Evolutionary conservation across 179 eudicot genomes (phyloP).

Genomic region (Beta macrorhiza): DNA sequence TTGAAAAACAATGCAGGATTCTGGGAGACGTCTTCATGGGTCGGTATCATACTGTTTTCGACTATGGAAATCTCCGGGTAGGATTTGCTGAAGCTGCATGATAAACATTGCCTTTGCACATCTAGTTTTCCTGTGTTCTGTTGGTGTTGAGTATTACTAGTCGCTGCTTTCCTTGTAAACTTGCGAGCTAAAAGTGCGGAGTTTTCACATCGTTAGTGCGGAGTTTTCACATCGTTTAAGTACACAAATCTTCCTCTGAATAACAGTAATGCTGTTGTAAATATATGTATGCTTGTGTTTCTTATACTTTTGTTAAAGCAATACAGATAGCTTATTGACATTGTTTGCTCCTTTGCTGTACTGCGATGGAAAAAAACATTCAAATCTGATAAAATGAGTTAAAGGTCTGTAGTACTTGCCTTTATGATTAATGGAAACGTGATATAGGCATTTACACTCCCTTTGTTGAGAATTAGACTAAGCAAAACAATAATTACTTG

Average conservation of each 20-base stretch:
- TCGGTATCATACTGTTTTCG: slow-evolving; percentile 70
- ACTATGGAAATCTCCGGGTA: slow-evolving; percentile 53
- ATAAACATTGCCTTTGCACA: neutral
- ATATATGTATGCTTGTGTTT: neutral
- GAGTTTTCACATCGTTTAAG: neutral
- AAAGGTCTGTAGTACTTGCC: neutral
- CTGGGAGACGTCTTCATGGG: slow-evolving; percentile 84
- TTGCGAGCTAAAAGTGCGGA: neutral
- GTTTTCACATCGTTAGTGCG: neutral
- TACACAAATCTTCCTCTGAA: neutral
- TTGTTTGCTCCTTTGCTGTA: neutral
- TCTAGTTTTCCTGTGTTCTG: neutral
- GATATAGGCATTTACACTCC: neutral
- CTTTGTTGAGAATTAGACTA: neutral
- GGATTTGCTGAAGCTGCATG: slow-evolving; percentile 79
- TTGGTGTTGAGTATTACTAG: neutral
- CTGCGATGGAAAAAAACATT: too few relatives aligned
- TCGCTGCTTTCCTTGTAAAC: neutral
- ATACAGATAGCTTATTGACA: slow-evolving; percentile 1
- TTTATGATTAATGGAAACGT: too few relatives aligned
- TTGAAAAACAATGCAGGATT: slow-evolving; percentile 50
- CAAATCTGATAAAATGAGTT: too few relatives aligned
- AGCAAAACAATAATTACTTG: too few relatives aligned
- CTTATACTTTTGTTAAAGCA: neutral
- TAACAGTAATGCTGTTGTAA: neutral